Evolutionary conservation across 2,329 filamentous ascomycete species (phyloP).

Genomic region (Ascochyta fabae): DNA sequence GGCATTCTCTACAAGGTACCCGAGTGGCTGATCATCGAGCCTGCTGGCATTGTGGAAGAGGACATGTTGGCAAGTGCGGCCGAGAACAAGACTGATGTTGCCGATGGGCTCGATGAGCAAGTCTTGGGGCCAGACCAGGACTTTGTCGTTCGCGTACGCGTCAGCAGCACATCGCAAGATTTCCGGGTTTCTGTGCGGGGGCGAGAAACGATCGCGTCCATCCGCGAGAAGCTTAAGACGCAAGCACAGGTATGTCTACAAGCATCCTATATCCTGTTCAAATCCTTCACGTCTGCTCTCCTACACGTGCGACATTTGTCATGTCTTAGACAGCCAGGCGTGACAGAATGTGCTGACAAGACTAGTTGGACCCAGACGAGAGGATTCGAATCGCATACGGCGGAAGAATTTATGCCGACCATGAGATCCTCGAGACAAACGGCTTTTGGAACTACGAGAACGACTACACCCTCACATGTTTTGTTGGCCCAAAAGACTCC

Average conservation of each 20-base stretch:
- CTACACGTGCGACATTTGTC: too few relatives aligned
- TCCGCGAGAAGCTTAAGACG: conserved; percentile 11
- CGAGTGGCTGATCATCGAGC: conserved; percentile 55
- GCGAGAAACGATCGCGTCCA: conserved; percentile 7
- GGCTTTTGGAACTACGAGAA: conserved; percentile 71
- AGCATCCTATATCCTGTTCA: background rate
- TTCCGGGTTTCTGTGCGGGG: background rate
- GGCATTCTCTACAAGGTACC: conserved; percentile 54
- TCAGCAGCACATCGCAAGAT: conserved; percentile 3
- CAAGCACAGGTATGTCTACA: conserved; percentile 10
- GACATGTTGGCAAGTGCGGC: conserved; percentile 12
- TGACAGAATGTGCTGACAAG: conserved; percentile 10
- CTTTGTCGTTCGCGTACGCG: conserved; percentile 7
- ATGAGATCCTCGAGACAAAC: conserved; percentile 67
- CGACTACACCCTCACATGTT: conserved; percentile 63
- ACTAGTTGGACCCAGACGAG: conserved; percentile 62
- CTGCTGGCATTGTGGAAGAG: conserved; percentile 47
- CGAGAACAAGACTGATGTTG: conserved; percentile 20
- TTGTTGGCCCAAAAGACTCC: background rate
- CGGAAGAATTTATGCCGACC: conserved; percentile 78
- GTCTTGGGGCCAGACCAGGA: conserved; percentile 6
- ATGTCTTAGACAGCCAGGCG: background rate
- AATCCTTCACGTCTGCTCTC: background rate
- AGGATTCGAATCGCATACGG: conserved; percentile 78
- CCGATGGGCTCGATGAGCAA: conserved; percentile 18